A percentile compares a stretch with the other conserved stretches of the same genome.
phyloP scores from a whole-genome alignment of 306 rosid genomes.

The Lithocarpus polystachyus region DNA sequence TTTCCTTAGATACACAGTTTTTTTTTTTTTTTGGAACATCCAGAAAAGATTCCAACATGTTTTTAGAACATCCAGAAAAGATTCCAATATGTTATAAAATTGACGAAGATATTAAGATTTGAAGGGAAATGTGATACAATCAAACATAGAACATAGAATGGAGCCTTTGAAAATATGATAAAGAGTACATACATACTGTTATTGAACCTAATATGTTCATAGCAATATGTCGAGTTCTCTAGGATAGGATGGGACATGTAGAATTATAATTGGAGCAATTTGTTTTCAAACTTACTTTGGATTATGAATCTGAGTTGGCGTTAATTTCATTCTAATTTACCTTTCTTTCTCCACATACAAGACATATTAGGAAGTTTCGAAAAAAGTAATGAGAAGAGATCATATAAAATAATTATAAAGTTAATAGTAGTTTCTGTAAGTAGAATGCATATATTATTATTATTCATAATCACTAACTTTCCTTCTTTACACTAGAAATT shows the following conservation, averaged over 20 bases:
- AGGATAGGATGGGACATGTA: constrained; percentile 45
- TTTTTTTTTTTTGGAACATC: neutral
- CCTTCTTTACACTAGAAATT: neutral
- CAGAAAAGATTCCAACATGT: constrained; percentile 21
- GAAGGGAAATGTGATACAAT: constrained; percentile 8
- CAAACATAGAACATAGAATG: constrained; percentile 20
- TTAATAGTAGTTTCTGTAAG: constrained; percentile 26
- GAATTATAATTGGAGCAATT: neutral
- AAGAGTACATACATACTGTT: constrained; percentile 16
- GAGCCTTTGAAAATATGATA: constrained; percentile 22
- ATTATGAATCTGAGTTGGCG: neutral
- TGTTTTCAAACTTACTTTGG: neutral
- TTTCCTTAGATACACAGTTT: accelerated
- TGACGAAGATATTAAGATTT: constrained; percentile 31
- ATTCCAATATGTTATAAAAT: constrained; percentile 20
- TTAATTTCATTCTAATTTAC: neutral
- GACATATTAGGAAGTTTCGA: constrained; percentile 26
- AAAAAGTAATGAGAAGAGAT: constrained; percentile 10
- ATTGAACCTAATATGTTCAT: constrained; percentile 22
- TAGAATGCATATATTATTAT: neutral
- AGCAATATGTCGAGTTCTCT: constrained; percentile 26
- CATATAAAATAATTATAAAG: constrained; percentile 21
- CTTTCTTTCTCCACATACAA: neutral
- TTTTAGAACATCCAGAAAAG: constrained; percentile 16
- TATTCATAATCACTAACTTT: neutral